phyloP scores from a whole-genome alignment of 1,284 basidiomycete species.

The Sparassis latifolia region DNA sequence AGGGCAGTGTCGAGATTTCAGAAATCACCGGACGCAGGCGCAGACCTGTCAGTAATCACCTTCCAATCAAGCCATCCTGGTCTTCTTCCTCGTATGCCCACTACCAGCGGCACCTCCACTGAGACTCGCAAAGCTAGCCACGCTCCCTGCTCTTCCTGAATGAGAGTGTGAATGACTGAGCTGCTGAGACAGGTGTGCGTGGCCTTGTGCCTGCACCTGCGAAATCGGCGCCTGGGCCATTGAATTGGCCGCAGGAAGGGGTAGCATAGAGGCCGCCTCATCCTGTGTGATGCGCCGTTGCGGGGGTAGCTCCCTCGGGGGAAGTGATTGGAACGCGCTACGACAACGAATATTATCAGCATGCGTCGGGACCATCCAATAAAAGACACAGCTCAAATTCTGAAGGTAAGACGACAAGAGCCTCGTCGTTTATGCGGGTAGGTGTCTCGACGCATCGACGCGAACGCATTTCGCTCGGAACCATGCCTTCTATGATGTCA shows the following conservation, averaged over 20 bases:
- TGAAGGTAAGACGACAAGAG: not conserved
- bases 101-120: conserved; percentile 34
- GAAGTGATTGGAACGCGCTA: conserved; percentile 58
- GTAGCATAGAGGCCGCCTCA: conserved; percentile 75
- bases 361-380: not conserved
- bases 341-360: conserved; percentile 1
- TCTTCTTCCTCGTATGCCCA: conserved; percentile 37
- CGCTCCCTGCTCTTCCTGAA: conserved; percentile 43
- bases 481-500: too few relatives aligned
- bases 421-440: too few relatives aligned
- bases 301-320: conserved; percentile 57
- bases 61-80: conserved; percentile 25
- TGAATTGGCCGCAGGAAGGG: conserved; percentile 36
- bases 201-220: conserved; percentile 32
- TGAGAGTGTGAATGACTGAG: conserved; percentile 31
- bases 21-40: too few relatives aligned
- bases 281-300: conserved; percentile 71
- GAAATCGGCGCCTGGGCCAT: conserved; percentile 31
- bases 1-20: too few relatives aligned
- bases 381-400: not conserved
- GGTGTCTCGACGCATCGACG: too few relatives aligned
- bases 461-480: too few relatives aligned
- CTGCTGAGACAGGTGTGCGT: conserved; percentile 24
- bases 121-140: conserved; percentile 43
- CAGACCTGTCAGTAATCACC: too few relatives aligned